Evolutionary conservation across 2,329 filamentous ascomycete genomes (phyloP).

Genomic region (Aspergillus glaucus): DNA sequence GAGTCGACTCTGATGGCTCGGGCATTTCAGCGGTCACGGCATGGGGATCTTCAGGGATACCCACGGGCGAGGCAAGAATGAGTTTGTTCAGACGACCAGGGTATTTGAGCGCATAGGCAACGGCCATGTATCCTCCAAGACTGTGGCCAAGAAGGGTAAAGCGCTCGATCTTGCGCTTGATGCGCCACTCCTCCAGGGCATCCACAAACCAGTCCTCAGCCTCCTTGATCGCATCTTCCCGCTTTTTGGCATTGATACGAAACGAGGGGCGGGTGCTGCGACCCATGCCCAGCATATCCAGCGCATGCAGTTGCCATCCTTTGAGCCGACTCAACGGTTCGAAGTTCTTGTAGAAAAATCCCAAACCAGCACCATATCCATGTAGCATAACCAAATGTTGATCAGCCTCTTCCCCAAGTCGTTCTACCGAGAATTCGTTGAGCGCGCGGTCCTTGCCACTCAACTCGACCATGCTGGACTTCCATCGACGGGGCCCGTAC

Average conservation of each 20-base stretch:
- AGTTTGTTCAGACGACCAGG: constrained; percentile 92
- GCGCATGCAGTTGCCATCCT: constrained; percentile 83
- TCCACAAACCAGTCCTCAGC: constrained; percentile 96
- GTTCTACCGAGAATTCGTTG: constrained; percentile 89
- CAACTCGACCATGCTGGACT: constrained; percentile 74
- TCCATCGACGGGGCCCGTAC: constrained; percentile 78
- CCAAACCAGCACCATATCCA: constrained; percentile 90
- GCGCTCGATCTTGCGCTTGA: constrained; percentile 78
- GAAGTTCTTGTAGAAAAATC: constrained; percentile 98
- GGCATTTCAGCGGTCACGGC: constrained; percentile 76
- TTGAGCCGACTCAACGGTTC: constrained; percentile 71
- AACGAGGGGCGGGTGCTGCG: constrained; percentile 79
- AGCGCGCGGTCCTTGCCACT: constrained; percentile 79
- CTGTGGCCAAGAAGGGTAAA: constrained; percentile 94
- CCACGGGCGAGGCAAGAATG: constrained; percentile 88
- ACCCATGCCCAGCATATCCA: constrained; percentile 96
- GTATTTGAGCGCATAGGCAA: constrained; percentile 94
- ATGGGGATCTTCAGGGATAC: constrained; percentile 89
- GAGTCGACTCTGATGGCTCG: constrained; percentile 64
- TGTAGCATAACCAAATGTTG: constrained; percentile 93
- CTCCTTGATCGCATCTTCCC: constrained; percentile 72
- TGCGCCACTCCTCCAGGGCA: constrained; percentile 90
- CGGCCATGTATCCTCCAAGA: constrained; percentile 87
- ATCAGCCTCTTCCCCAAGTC: constrained; percentile 69
- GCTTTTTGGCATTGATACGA: constrained; percentile 74